Evolutionary conservation across 768 basidiomycete genomes (phyloP), one percentile per base, ranked within the genome.

Genomic region (Daedaleopsis sinensis): DNA sequence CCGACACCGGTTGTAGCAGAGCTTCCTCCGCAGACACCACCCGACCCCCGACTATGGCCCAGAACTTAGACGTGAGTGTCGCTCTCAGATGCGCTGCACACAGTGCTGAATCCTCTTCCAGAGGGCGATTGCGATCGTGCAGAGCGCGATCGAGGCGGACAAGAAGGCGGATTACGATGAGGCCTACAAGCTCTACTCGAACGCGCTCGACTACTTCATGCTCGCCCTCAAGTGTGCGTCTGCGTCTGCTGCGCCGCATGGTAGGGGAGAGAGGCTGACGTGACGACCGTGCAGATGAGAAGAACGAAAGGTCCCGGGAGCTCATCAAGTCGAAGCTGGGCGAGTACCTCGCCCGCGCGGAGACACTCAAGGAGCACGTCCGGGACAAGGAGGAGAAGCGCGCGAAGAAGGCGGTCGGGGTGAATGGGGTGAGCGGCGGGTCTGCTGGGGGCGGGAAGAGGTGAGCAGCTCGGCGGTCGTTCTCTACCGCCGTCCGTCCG

Each of bases 171-270:
- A 97, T 76, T 99, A 98, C 78, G 79, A 84, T 7, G 94, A 96
- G 69, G 96, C 96, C 19, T 96, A 93, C 84, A 96, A 92, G 78
- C 84, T 88, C 65, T 97, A 97, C 77, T 89, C 91, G 80, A 96
- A 98, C 81, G 84, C 93, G 1, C 83, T 98, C 61, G 97, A 99
- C 72, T 99, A 96, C 73, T 99, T 99, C 75, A 94, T 98, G 91
- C 91, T 98, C 66, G 95, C 96, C 10, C 80, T 94, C 72, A 96
- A 95, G 76, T 96, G 94, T 95, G 65, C 60, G 86, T 76, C 27
- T 95, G 65, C 60, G 86, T 76, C 27, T 39, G 23, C 37, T 13
- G 18, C 24, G 12, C 10, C 18, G 9, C 18, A 8, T 53, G n/a
- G 37, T 35, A 19, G 1, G 54, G 8, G 21, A 32, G 47, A 18